Base-by-base conservation (phyloP, 2,329 filamentous ascomycete species). In the Parafenestella ontariensis region DNA sequence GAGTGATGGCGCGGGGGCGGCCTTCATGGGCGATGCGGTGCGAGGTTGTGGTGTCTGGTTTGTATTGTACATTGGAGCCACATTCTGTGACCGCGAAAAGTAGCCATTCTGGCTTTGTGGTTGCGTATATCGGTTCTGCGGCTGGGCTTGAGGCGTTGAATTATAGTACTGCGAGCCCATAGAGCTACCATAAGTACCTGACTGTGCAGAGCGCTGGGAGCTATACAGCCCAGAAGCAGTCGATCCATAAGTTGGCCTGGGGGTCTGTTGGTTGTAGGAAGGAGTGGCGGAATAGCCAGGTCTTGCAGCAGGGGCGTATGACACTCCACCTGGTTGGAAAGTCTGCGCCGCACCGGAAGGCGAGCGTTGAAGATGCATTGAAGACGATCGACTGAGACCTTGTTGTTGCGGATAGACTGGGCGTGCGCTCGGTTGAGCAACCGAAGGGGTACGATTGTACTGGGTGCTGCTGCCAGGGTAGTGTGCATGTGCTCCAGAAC, bases 21-120 rank as follows among this genome's bases (percentile, higher is more conserved):
- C 58, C 49, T 77, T 77, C n/a, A 77, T 62, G 3, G 74, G 74
- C n/a, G 73, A 75, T 1, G 49, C 69, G 26, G 66, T 75, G 34
- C 70, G 73, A 45, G 64, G 59, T 44, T 72, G 72, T 8, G 68
- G 65, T 44, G 66, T 70, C 18, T 62, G 69, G 4, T 56, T 58
- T 3, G 65, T 54, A 18, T 58, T 66, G 48, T 75, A 76, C 62
- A 73, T 68, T 2, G 72, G 68, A 6, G 71, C 67, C 6, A 69
- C 67, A 34, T 69, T 71, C 37, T 73, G 70, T 17, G 73, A 66
- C 17, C 73, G 66, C 33, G 70, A 70, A 24, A 68, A 70, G 56
- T 71, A 77, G 11, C 68, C 71, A 37, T 70, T 71, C 49, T 68
- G 68, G 5, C 59, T 49, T 41, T 62, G 59, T 37, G 71, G 69